These are phyloP conservation scores for Sarocladium oryzae DNA, from an alignment of 2,329 filamentous ascomycete genomes.

Conservation along the genomic window DNA sequence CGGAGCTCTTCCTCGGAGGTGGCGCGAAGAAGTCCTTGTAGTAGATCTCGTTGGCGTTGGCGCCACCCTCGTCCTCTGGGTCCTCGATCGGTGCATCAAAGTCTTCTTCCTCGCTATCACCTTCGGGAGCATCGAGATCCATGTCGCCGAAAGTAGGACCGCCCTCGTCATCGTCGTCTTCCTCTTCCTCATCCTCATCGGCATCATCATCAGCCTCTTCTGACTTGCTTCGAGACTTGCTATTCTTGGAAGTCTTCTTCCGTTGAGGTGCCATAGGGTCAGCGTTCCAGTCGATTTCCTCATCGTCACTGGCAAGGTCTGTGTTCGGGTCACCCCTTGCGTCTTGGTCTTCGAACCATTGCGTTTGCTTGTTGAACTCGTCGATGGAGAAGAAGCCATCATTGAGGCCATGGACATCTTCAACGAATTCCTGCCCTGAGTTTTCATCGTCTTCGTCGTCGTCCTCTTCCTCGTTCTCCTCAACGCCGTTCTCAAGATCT, in stretches of 20 bases:
- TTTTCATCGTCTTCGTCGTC: conserved; percentile 35
- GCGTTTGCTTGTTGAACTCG: conserved; percentile 90
- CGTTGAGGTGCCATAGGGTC: conserved; percentile 53
- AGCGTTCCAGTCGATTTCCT: conserved; percentile 80
- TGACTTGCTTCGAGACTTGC: conserved; percentile 27
- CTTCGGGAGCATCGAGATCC: conserved; percentile 66
- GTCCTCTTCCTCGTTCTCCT: conserved; percentile 28
- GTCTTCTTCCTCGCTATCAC: conserved; percentile 56
- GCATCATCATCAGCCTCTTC: conserved; percentile 21
- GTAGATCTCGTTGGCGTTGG: conserved; percentile 80
- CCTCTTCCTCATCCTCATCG: conserved; percentile 37
- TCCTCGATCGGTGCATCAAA: conserved; percentile 32
- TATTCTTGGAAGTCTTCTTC: conserved; percentile 19
- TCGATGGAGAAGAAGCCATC: conserved; percentile 98
- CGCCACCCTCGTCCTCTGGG: conserved; percentile 29
- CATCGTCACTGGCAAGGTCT: conserved; percentile 71
- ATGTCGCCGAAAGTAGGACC: conserved; percentile 81
- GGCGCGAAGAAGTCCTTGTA: conserved; percentile 94
- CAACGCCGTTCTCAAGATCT: conserved; percentile 27
- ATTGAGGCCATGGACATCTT: conserved; percentile 76
- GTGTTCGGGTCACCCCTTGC: conserved; percentile 67
- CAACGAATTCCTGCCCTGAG: conserved; percentile 40
- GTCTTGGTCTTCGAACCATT: conserved; percentile 84
- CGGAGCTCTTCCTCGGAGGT: conserved; percentile 64
- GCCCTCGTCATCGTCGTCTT: conserved; percentile 64